Evolutionary conservation across 495 filamentous ascomycete genomes (phyloP).

Genomic region (Neurospora sp.): DNA sequence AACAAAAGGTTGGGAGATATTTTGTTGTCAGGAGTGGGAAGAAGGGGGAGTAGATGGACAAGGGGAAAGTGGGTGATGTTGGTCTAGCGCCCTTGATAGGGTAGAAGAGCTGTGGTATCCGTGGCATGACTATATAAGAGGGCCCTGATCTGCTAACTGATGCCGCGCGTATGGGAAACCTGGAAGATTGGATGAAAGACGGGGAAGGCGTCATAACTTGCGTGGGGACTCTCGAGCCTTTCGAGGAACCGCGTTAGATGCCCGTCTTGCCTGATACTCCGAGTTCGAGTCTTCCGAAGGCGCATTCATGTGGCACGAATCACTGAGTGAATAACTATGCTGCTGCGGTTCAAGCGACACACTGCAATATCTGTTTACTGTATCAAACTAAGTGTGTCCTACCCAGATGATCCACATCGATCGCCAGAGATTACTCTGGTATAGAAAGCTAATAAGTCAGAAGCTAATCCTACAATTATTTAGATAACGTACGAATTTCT

Average conservation of each 20-base stretch:
- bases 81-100: background rate
- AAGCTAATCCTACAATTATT: background rate
- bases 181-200: background rate
- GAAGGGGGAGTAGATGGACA: background rate
- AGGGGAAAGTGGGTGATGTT: background rate
- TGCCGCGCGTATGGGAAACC: background rate
- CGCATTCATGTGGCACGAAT: background rate
- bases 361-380: background rate
- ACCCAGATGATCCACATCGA: background rate
- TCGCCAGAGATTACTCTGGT: background rate
- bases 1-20: conserved; percentile 57
- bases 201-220: background rate
- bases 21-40: conserved; percentile 67
- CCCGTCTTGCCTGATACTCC: background rate
- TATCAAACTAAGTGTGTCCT: background rate
- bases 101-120: background rate
- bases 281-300: background rate
- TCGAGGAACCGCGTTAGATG: background rate
- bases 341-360: background rate
- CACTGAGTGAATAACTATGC: background rate
- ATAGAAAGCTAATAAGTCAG: background rate
- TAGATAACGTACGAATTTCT: background rate
- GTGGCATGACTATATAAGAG: background rate
- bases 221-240: background rate
- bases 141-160: background rate